Evolutionary conservation across 805 yeast genomes (phyloP).

Genomic region (Maudiozyma saulgeensis): DNA sequence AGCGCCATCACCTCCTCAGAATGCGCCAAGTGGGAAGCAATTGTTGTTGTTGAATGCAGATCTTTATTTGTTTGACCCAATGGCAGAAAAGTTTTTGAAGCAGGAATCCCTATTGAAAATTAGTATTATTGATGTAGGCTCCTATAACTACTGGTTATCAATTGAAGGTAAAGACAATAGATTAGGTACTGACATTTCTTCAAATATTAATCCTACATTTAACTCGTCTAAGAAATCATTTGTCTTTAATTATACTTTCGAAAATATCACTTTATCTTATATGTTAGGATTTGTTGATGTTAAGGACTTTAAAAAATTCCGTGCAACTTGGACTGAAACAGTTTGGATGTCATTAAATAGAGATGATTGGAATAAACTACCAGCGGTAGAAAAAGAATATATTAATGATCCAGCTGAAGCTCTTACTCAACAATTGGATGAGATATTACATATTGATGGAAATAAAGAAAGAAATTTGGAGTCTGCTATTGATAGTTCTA

Average conservation of each 20-base stretch:
- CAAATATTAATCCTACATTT: constrained; percentile 57
- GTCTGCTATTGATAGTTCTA: constrained; percentile 20
- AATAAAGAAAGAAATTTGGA: constrained; percentile 28
- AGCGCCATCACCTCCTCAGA: constrained; percentile 8
- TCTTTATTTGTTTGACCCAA: constrained; percentile 52
- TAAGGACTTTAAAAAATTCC: constrained; percentile 40
- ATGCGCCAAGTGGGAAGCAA: constrained; percentile 9
- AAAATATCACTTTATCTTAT: constrained; percentile 45
- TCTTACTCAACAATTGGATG: constrained; percentile 31
- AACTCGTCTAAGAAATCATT: constrained; percentile 44
- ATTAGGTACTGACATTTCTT: constrained; percentile 35
- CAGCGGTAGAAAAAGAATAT: constrained; percentile 43
- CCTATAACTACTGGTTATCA: constrained; percentile 47
- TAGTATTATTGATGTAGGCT: constrained; percentile 36
- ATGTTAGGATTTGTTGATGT: constrained; percentile 44
- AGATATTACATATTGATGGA: constrained; percentile 21
- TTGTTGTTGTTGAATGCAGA: constrained; percentile 23
- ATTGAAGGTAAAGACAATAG: constrained; percentile 27
- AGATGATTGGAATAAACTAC: constrained; percentile 37
- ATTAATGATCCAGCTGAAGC: constrained; percentile 42
- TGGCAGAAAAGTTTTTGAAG: constrained; percentile 37
- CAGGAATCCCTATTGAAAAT: constrained; percentile 32
- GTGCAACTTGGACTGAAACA: constrained; percentile 40
- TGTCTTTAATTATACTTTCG: constrained; percentile 49
- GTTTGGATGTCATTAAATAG: constrained; percentile 55